Evolutionary conservation across 73 alveolate species (phyloP).

Genomic region (Stentor roeselii): DNA sequence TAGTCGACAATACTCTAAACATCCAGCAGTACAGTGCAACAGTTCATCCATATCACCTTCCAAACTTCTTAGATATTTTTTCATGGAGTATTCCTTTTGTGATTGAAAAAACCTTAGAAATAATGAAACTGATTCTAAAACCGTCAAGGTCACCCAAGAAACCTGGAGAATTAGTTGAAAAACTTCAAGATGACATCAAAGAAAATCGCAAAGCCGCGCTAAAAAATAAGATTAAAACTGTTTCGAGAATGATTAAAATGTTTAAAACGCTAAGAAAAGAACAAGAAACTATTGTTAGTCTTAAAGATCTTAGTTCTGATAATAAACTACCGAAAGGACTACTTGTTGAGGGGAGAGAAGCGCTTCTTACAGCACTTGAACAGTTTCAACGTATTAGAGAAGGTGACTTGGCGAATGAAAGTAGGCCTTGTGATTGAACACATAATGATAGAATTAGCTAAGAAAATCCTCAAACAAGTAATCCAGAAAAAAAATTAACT

Average conservation of each 20-base stretch:
- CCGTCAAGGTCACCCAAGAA: slow-evolving; percentile 24
- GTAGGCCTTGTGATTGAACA: too few species aligned
- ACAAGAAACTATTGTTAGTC: slow-evolving; percentile 26
- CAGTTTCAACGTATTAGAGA: too few species aligned
- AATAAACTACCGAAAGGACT: slow-evolving; percentile 28
- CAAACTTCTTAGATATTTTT: slow-evolving; percentile 78
- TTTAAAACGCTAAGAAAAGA: slow-evolving; percentile 47
- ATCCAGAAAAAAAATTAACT: too few species aligned
- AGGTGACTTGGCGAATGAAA: background rate
- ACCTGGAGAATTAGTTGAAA: slow-evolving; percentile 55
- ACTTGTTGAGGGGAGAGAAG: slow-evolving; percentile 22
- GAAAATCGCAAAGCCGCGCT: slow-evolving; percentile 34
- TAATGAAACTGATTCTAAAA: slow-evolving; percentile 50
- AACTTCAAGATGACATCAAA: slow-evolving; percentile 62
- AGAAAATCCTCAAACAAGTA: too few species aligned
- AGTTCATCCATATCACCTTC: slow-evolving; percentile 81
- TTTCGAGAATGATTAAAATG: slow-evolving; percentile 65
- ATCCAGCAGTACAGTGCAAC: slow-evolving; percentile 73
- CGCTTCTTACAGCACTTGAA: background rate
- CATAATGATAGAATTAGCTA: too few species aligned
- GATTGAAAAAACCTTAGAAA: slow-evolving; percentile 77
- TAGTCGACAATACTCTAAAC: slow-evolving; percentile 65
- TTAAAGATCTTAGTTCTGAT: slow-evolving; percentile 12
- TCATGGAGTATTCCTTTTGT: slow-evolving; percentile 90
- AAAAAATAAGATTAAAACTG: slow-evolving; percentile 64